A percentile compares a stretch with the other conserved stretches of the same genome.
These are phyloP conservation scores for Fomitopsis pinicola DNA, from an alignment of 1,284 basidiomycete genomes.

Conservation along the genomic window DNA sequence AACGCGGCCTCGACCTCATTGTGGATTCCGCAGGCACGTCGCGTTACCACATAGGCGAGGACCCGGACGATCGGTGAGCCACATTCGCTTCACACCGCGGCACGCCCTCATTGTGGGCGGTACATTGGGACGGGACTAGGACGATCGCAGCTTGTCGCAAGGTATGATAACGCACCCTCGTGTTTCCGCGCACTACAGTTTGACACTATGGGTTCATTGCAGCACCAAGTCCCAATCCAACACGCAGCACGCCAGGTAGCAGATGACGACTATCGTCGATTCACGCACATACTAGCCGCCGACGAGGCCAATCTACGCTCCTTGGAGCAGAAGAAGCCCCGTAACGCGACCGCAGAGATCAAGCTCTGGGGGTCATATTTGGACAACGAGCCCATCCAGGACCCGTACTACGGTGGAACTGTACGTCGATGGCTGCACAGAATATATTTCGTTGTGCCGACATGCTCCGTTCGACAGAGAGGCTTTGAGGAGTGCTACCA, in stretches of 20 bases:
- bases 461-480: conserved; percentile 28
- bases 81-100: not conserved
- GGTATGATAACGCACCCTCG: conserved; percentile 30
- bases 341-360: conserved; percentile 52
- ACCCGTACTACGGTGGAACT: conserved; percentile 72
- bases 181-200: not conserved
- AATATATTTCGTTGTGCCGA: not conserved
- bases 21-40: conserved; percentile 75
- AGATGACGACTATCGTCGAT: conserved; percentile 54
- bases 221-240: conserved; percentile 60
- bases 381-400: conserved; percentile 58
- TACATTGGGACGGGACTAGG: conserved; percentile 30
- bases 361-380: conserved; percentile 73
- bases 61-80: conserved; percentile 66
- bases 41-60: conserved; percentile 67
- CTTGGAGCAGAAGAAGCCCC: conserved; percentile 52
- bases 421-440: conserved; percentile 33
- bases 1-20: conserved; percentile 56
- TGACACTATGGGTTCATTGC: not conserved
- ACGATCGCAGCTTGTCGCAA: conserved; percentile 59
- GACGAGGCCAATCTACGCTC: conserved; percentile 62
- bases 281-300: conserved; percentile 69
- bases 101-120: not conserved
- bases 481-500: conserved; percentile 60
- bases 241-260: conserved; percentile 58